These are phyloP conservation scores for Claviceps fusiformis DNA, from an alignment of 2,329 filamentous ascomycete genomes.

Conservation along the genomic window DNA sequence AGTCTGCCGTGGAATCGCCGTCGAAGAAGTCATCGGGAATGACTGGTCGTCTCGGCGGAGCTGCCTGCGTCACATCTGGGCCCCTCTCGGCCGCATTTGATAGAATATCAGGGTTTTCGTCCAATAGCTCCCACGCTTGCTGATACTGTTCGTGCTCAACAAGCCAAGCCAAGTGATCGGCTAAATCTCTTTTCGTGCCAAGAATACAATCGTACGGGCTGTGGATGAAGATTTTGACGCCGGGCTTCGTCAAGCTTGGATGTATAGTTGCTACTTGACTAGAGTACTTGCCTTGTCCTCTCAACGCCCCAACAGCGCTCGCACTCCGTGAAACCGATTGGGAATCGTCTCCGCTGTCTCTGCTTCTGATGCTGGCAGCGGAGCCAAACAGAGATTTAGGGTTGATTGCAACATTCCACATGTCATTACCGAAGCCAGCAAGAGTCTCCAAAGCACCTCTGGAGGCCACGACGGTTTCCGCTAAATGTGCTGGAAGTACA, in stretches of 20 bases:
- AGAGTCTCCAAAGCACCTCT: conserved; percentile 66
- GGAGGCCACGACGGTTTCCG: conserved; percentile 48
- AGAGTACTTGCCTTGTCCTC: conserved; percentile 11
- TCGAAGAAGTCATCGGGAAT: conserved; percentile 58
- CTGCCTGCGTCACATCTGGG: conserved; percentile 25
- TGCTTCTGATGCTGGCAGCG: conserved; percentile 59
- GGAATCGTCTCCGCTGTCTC: conserved; percentile 43
- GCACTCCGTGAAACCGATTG: conserved; percentile 32
- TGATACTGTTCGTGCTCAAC: conserved; percentile 69
- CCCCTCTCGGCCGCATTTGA: conserved; percentile 26
- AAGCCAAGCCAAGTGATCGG: conserved; percentile 78
- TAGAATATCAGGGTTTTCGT: conserved; percentile 71
- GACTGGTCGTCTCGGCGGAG: conserved; percentile 26
- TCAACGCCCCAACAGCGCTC: conserved; percentile 20
- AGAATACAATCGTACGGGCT: conserved; percentile 96
- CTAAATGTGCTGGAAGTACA: conserved; percentile 60
- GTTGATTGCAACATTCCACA: conserved; percentile 87
- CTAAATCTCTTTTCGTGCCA: conserved; percentile 72
- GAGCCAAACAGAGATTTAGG: conserved; percentile 80
- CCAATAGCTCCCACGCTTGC: conserved; percentile 76
- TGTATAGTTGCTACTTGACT: conserved; percentile 29
- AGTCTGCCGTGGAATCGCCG: conserved; percentile 44
- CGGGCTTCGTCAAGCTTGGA: conserved; percentile 40
- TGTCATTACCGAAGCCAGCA: conserved; percentile 56
- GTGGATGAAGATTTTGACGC: conserved; percentile 75